phyloP scores from a whole-genome alignment of 2,329 filamentous ascomycete genomes.

The Pseudogymnoascus sp. region DNA sequence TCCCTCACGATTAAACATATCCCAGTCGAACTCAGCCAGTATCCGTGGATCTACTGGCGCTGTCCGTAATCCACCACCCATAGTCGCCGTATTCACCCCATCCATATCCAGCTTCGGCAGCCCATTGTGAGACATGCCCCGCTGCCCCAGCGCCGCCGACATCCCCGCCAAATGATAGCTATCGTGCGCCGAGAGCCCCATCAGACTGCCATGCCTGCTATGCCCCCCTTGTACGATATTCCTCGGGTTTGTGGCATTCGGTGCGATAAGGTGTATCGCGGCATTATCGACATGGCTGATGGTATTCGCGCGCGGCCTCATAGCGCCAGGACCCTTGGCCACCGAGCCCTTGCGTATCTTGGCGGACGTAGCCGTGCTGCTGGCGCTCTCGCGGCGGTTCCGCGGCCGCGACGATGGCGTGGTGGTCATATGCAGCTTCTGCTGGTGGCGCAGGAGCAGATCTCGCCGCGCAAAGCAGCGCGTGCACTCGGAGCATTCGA shows the following conservation, averaged over 20 bases:
- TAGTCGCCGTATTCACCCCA: conserved; percentile 56
- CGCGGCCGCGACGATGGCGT: conserved; percentile 80
- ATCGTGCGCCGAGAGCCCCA: conserved; percentile 55
- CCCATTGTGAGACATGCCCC: conserved; percentile 52
- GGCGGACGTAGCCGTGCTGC: conserved; percentile 56
- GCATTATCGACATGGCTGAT: conserved; percentile 84
- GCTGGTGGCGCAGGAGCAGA: conserved; percentile 86
- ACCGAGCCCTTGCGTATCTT: conserved; percentile 90
- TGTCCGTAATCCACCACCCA: conserved; percentile 63
- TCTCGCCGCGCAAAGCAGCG: conserved; percentile 93
- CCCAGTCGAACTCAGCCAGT: conserved; percentile 60
- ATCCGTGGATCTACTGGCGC: conserved; percentile 63
- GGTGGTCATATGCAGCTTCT: conserved; percentile 93
- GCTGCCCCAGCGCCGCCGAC: conserved; percentile 58
- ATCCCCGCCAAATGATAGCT: conserved; percentile 64
- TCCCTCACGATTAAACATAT: conserved; percentile 63
- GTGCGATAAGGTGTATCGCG: conserved; percentile 63
- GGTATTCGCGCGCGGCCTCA: conserved; percentile 88
- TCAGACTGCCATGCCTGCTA: conserved; percentile 68
- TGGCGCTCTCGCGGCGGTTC: conserved; percentile 81
- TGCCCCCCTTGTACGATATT: conserved; percentile 44
- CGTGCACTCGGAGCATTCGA: conserved; percentile 90
- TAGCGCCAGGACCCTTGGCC: conserved; percentile 43
- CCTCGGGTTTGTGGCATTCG: conserved; percentile 38
- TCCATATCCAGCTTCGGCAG: conserved; percentile 80